Base-by-base conservation (phyloP, 371 early-diverging fungal genomes). In the Mortierella sp. region DNA sequence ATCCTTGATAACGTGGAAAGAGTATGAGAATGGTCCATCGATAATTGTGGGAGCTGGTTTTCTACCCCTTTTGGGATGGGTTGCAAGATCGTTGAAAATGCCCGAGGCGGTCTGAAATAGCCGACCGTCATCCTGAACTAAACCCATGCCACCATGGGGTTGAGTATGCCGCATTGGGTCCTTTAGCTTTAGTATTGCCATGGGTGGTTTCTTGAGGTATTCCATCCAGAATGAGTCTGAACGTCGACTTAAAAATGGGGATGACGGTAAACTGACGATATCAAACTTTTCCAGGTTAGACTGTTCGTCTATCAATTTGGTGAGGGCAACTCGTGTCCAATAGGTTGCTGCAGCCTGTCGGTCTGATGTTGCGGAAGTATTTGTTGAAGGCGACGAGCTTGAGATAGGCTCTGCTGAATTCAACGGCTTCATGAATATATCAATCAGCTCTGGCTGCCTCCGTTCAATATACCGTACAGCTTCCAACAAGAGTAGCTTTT, bases 101-200 rank as follows among this genome's bases (percentile, higher is more conserved):
- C 79, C 79, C 1, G 73, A 63, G 19, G 73, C 61, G 23, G 60
- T 72, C 23, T 78, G 79, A 35, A 78, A 78, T 47, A 78, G 69
- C 9, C 79, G 73, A 28, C 58, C 62, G 47, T 78, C 79, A 32
- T 78, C 79, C 47, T 72, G 74, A 0, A 73, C 66, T 56, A 45
- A 63, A 26, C 54, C 31, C 59, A 78, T 64, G 15, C 62, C 63
- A 8, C 64, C 62, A 10, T 29, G 53, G 0, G 47, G 34, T 26
- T 56, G 56, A 29, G 28, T 22, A 10, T 34, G 64, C 12, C 23
- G 26, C 15, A 37, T 57, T 17, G 28, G 42, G 43, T 57, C 53
- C 15, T 64, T 63, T 22, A 47, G 26, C 22, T 54, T 58, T 9
- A 67, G 17, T 45, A 57, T 32, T 19, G 47, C 6, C 9, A 32